Evolutionary conservation across 2,329 filamentous ascomycete genomes (phyloP).

Genomic region (Penicillium sp.): DNA sequence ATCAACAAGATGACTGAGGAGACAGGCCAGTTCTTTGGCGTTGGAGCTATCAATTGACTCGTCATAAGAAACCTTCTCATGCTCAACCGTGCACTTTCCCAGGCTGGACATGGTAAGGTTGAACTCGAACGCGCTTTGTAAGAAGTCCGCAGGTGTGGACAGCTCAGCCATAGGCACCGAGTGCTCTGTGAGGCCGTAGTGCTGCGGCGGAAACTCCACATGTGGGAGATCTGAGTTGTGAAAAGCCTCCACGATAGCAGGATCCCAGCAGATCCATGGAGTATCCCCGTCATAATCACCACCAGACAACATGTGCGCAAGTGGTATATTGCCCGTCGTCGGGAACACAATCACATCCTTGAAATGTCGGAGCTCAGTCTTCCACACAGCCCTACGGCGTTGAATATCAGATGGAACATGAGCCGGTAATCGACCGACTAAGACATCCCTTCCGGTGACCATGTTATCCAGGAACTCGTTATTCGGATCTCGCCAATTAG

Average conservation of each 20-base stretch:
- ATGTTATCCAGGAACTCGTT: conserved; percentile 41
- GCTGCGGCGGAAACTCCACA: conserved; percentile 32
- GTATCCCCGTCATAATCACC: conserved; percentile 65
- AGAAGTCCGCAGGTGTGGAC: conserved; percentile 36
- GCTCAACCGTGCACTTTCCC: conserved; percentile 52
- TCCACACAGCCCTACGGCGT: conserved; percentile 49
- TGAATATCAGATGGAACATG: conserved; percentile 60
- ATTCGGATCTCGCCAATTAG: conserved; percentile 38
- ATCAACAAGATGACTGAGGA: conserved; percentile 49
- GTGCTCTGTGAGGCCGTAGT: conserved; percentile 51
- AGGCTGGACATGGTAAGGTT: conserved; percentile 48
- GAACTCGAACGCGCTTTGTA: conserved; percentile 49
- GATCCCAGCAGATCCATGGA: conserved; percentile 62
- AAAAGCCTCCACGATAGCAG: conserved; percentile 51
- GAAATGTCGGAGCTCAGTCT: conserved; percentile 52
- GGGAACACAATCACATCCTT: conserved; percentile 60
- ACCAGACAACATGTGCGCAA: conserved; percentile 60
- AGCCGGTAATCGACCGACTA: conserved; percentile 59
- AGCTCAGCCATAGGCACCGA: conserved; percentile 43
- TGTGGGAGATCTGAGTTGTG: conserved; percentile 50
- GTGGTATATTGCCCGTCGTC: conserved; percentile 49
- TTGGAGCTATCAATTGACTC: conserved; percentile 38
- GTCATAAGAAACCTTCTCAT: conserved; percentile 55
- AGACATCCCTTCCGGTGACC: conserved; percentile 50
- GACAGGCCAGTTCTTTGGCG: conserved; percentile 39